Evolutionary conservation across 345 rosid species (phyloP), one percentile per base, ranked within the genome.

Genomic region (Trapa bicornis): DNA sequence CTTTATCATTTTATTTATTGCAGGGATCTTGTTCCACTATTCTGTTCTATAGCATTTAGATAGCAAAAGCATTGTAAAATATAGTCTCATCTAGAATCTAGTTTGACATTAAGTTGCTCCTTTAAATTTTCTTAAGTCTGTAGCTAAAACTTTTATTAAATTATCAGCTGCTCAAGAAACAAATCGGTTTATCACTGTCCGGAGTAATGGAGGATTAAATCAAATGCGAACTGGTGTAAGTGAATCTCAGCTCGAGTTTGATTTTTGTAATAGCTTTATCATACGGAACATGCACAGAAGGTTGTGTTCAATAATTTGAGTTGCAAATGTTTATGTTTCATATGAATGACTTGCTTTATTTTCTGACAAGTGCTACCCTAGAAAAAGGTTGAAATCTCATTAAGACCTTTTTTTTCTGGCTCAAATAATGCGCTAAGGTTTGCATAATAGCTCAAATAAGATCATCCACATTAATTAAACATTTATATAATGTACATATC

Each of bases 161-260:
- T 72, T 73, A 69, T 39, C 82, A 93, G 97, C 81, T 76, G 73
- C 83, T 42, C 65, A 50, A 73, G 87, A 76, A 73, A 73, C 79
- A 36, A 83, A 79, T 67, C 86, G 50, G 54, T 91, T 80, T 74
- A 73, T 94, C 65, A 91, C 97, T 64, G 96, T 94, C 68, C 83
- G 79, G 84, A 82, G 96, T 80, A 94, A 94, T 71, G 99, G 99
- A 62, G 99, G 99, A 39, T 71, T 94, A 64, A 94, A 94, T 77
- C 99, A 94, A 77, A 94, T 94, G 99, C 96, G 97, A 52, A 86
- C 91, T 43, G 99, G 97, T 77, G 99, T 91, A 86, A 81, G 99
- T 77, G 32, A n/a, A 36, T 53, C 60, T 58, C 12, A 3, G 37
- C 63, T 6, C 35, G 15, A 38, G n/a, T 50, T 58, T 53, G 17